These are phyloP conservation scores for Wilcoxina mikolae DNA, from an alignment of 495 filamentous ascomycete species.

Conservation along the genomic window DNA sequence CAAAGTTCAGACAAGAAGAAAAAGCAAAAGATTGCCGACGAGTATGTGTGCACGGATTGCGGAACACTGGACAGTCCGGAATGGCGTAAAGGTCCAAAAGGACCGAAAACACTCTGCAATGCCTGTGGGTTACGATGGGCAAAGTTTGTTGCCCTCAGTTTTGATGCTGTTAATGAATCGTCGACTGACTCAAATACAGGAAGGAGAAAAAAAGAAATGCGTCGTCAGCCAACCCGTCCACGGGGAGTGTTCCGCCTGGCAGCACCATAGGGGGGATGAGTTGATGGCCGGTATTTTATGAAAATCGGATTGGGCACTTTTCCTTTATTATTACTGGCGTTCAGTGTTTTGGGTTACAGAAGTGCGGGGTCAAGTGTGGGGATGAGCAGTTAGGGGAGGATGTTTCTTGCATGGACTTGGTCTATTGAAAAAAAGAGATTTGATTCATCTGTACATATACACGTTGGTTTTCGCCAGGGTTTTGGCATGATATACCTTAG, in stretches of 20 bases:
- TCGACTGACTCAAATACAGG: slow-evolving; percentile 12
- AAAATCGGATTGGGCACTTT: too few species aligned
- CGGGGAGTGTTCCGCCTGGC: neutral
- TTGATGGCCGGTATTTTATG: too few species aligned
- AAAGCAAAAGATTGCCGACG: slow-evolving; percentile 75
- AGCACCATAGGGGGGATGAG: too few species aligned
- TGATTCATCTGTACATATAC: too few species aligned
- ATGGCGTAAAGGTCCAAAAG: slow-evolving; percentile 88
- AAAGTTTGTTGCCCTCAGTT: slow-evolving; percentile 15
- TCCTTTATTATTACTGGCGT: too few species aligned
- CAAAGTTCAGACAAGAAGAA: slow-evolving; percentile 73
- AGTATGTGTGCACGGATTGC: slow-evolving; percentile 94
- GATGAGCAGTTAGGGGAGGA: too few species aligned
- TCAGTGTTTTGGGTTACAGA: too few species aligned
- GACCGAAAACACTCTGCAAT: slow-evolving; percentile 94
- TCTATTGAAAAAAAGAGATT: too few species aligned
- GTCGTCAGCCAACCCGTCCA: neutral
- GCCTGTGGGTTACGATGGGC: slow-evolving; percentile 54
- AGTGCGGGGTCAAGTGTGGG: too few species aligned
- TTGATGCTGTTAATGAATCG: neutral
- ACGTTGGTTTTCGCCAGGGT: too few species aligned
- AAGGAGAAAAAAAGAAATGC: slow-evolving; percentile 27
- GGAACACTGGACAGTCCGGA: slow-evolving; percentile 88
- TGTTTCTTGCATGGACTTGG: too few species aligned
- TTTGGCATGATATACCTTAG: too few species aligned